A percentile compares a stretch with the other conserved stretches of the same genome.
phyloP scores from a whole-genome alignment of 2,329 filamentous ascomycete genomes.

The Thelonectria blattea region DNA sequence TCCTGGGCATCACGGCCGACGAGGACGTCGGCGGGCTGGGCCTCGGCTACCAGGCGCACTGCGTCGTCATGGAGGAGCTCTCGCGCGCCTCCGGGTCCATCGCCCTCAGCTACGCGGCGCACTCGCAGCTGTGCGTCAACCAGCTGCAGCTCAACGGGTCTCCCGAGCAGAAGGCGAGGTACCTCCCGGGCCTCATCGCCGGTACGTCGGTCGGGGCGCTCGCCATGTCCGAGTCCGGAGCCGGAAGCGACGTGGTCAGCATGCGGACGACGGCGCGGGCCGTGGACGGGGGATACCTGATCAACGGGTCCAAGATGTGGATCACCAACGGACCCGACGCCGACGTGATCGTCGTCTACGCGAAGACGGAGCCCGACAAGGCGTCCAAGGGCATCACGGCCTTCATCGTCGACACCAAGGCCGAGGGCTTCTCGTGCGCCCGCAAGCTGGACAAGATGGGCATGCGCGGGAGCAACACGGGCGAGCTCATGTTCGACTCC shows the following conservation, averaged over 20 bases:
- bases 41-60: constrained; percentile 97
- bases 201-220: constrained; percentile 84
- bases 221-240: constrained; percentile 92
- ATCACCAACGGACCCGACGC: constrained; percentile 98
- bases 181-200: constrained; percentile 80
- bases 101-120: constrained; percentile 90
- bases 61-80: constrained; percentile 93
- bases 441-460: constrained; percentile 97
- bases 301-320: constrained; percentile 98
- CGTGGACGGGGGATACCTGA: constrained; percentile 82
- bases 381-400: constrained; percentile 93
- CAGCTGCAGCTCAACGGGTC: constrained; percentile 91
- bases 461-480: constrained; percentile 96
- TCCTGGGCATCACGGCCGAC: constrained; percentile 91
- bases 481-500: constrained; percentile 87
- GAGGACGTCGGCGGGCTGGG: constrained; percentile 88
- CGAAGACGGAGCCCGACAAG: constrained; percentile 83
- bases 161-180: constrained; percentile 77
- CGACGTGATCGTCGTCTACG: constrained; percentile 93
- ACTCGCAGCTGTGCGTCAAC: constrained; percentile 96
- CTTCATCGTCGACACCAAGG: constrained; percentile 79
- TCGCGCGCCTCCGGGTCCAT: constrained; percentile 85
- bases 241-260: constrained; percentile 91
- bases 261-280: constrained; percentile 87
- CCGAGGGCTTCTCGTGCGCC: constrained; percentile 81